These are phyloP conservation scores for Ophiostoma perfectum DNA, from an alignment of 2,329 filamentous ascomycete species.

Conservation along the genomic window DNA sequence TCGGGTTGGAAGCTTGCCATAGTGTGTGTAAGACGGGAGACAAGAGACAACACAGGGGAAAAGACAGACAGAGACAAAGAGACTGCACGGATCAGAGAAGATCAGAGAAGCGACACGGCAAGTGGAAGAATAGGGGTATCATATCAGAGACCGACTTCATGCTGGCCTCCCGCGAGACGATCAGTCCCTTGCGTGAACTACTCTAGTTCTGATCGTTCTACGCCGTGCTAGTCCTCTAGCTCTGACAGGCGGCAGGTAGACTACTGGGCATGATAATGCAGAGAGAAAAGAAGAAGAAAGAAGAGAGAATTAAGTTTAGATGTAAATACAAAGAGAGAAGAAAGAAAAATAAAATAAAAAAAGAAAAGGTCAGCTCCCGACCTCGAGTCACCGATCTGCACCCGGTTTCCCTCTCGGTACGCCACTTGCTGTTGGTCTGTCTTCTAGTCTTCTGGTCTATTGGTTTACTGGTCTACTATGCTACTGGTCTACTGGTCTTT, in stretches of 20 bases:
- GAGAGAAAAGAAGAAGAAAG: too few relatives aligned
- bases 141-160: background rate
- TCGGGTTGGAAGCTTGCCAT: background rate
- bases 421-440: too few relatives aligned
- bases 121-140: too few relatives aligned
- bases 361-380: background rate
- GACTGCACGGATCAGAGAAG: background rate
- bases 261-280: too few relatives aligned
- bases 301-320: too few relatives aligned
- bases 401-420: background rate
- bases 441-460: background rate
- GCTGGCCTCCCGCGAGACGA: background rate
- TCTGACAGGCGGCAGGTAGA: too few relatives aligned
- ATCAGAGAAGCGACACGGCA: background rate
- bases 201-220: background rate
- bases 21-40: conserved; percentile 1
- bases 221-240: too few relatives aligned
- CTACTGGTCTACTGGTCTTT: background rate
- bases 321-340: background rate
- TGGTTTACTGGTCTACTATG: background rate
- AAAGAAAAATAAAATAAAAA: background rate
- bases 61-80: background rate
- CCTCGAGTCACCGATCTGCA: background rate
- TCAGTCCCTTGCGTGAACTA: conserved; percentile 10
- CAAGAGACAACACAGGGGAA: background rate